Conservation (phyloP, 2,329 filamentous ascomycete species). For the Fusarium albosuccineum region DNA sequence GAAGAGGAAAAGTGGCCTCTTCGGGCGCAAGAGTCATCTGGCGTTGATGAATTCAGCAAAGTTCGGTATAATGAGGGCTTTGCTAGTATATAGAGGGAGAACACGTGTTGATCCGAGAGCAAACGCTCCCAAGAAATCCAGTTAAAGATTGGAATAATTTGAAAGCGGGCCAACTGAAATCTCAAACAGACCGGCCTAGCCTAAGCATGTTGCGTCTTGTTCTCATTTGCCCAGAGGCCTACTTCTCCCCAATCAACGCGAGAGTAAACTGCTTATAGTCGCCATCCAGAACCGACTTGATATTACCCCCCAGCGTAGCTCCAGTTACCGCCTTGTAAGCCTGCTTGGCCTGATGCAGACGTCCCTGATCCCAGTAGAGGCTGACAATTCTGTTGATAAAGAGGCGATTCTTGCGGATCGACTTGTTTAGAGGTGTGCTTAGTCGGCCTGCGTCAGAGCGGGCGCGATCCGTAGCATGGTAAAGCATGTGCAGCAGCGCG, state of each 20-base stretch:
- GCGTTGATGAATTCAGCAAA: no score
- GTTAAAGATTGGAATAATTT: no score
- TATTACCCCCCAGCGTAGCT: slow-evolving; percentile 57
- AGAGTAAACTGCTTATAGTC: slow-evolving; percentile 49
- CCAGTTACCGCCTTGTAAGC: slow-evolving; percentile 70
- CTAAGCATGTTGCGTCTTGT: no score
- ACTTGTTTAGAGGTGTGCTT: slow-evolving; percentile 43
- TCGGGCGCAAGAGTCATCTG: no score
- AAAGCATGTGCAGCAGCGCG: slow-evolving; percentile 49
- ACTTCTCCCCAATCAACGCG: slow-evolving; percentile 47
- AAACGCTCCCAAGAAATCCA: no score
- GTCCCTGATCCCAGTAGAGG: slow-evolving; percentile 50
- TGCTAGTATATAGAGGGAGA: no score
- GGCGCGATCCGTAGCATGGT: slow-evolving; percentile 40
- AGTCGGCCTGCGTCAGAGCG: slow-evolving; percentile 45
- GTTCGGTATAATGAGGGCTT: no score
- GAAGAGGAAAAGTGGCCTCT: no score
- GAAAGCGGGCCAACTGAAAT: no score
- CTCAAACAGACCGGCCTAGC: no score
- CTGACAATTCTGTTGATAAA: slow-evolving; percentile 51
- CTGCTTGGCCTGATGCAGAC: slow-evolving; percentile 60
- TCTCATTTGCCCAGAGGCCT: neutral
- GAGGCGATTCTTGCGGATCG: slow-evolving; percentile 46
- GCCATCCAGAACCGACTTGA: slow-evolving; percentile 46
- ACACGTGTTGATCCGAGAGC: no score